Evolutionary conservation across 805 yeast genomes (phyloP).

Genomic region (Priceomyces medius): DNA sequence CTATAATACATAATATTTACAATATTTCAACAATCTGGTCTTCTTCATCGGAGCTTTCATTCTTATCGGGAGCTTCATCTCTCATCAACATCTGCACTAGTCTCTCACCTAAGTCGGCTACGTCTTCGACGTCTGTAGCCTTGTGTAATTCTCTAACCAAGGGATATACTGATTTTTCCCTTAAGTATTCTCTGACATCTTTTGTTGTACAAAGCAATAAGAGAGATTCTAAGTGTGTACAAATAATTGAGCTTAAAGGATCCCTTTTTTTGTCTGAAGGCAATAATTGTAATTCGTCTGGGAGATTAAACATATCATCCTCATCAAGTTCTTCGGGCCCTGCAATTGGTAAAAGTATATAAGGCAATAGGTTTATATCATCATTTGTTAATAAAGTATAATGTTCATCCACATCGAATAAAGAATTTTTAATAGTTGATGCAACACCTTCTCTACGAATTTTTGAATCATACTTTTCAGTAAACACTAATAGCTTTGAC

Average conservation of each 20-base stretch:
- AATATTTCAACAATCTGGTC: constrained; percentile 54
- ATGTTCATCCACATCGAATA: constrained; percentile 78
- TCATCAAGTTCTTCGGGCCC: constrained; percentile 72
- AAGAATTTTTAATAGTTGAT: constrained; percentile 83
- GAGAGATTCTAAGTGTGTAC: constrained; percentile 76
- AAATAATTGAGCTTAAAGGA: constrained; percentile 60
- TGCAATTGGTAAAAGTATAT: constrained; percentile 76
- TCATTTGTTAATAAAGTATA: constrained; percentile 56
- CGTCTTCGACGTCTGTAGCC: constrained; percentile 35
- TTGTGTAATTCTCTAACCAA: constrained; percentile 84
- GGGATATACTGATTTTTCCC: constrained; percentile 83
- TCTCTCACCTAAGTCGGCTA: constrained; percentile 75
- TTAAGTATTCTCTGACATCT: constrained; percentile 68
- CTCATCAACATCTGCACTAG: constrained; percentile 89
- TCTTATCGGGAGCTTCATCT: constrained; percentile 64
- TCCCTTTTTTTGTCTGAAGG: constrained; percentile 78
- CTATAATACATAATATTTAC: constrained; percentile 17
- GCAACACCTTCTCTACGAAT: constrained; percentile 91
- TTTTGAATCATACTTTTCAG: constrained; percentile 74
- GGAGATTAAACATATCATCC: constrained; percentile 84
- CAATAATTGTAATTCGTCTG: constrained; percentile 81
- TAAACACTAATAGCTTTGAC: constrained; percentile 77
- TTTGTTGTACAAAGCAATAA: constrained; percentile 76
- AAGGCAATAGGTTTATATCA: constrained; percentile 73
- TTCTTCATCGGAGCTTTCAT: constrained; percentile 48